phyloP scores from a whole-genome alignment of 2,329 filamentous ascomycete species.

The Alternaria rosae region DNA sequence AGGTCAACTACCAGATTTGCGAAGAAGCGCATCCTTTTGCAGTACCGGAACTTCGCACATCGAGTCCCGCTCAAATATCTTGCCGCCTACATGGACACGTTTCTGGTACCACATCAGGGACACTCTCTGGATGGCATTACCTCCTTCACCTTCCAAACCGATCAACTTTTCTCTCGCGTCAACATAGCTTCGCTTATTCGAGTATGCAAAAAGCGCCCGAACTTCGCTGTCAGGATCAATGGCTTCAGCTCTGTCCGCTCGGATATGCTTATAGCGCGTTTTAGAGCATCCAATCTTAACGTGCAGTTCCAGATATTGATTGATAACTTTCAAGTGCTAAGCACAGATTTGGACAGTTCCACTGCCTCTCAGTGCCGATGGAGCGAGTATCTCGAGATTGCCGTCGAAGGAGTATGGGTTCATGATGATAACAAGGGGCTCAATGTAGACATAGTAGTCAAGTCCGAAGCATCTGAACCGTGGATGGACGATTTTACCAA shows the following conservation, averaged over 20 bases:
- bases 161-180: accelerated
- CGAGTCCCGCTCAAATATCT: background rate
- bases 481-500: background rate
- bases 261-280: too few relatives aligned
- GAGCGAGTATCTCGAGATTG: background rate
- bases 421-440: background rate
- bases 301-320: background rate
- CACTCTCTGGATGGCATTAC: background rate
- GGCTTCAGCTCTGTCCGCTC: background rate
- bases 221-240: background rate
- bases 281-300: background rate
- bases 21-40: background rate
- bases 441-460: background rate
- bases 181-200: background rate
- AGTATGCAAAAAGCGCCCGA: background rate
- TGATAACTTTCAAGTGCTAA: background rate
- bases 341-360: background rate
- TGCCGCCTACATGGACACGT: background rate
- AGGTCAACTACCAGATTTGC: background rate
- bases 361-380: background rate
- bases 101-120: background rate
- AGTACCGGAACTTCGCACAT: background rate
- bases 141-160: background rate
- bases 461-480: background rate
- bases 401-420: background rate